Percentiles rank a stretch among this genome's conserved stretches.
Conservation (phyloP, 768 basidiomycete species). For the Kwoniella heveanensis region DNA sequence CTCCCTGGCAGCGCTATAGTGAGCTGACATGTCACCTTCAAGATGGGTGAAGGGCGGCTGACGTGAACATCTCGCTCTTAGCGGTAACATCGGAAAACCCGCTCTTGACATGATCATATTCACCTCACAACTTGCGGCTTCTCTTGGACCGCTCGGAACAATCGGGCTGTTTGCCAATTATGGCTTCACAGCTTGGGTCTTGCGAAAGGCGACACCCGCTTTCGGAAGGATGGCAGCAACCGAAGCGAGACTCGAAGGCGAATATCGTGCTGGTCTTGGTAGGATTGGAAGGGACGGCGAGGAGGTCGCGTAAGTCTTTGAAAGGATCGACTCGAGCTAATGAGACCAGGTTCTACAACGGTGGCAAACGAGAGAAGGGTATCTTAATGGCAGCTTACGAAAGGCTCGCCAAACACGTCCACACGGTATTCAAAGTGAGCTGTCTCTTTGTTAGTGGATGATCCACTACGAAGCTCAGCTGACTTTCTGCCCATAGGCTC, state of each 20-base stretch:
- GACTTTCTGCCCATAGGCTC: slow-evolving; percentile 4
- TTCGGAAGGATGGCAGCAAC: slow-evolving; percentile 87
- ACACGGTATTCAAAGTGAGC: slow-evolving; percentile 81
- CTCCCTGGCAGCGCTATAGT: slow-evolving; percentile 83
- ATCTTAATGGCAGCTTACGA: slow-evolving; percentile 78
- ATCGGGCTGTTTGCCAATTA: slow-evolving; percentile 79
- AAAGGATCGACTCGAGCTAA: slow-evolving; percentile 73
- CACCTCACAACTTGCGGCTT: slow-evolving; percentile 83
- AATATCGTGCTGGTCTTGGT: slow-evolving; percentile 83
- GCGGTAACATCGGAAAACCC: slow-evolving; percentile 91
- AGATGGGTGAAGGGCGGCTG: not conserved
- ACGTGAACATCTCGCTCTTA: slow-evolving; percentile 53
- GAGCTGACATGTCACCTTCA: too few species aligned
- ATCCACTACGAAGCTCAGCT: not conserved
- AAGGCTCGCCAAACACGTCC: slow-evolving; percentile 80
- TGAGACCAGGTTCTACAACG: slow-evolving; percentile 89
- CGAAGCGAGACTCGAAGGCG: slow-evolving; percentile 86
- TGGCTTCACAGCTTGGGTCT: slow-evolving; percentile 77
- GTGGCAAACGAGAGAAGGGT: slow-evolving; percentile 76
- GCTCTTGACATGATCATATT: slow-evolving; percentile 87
- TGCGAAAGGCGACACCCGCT: slow-evolving; percentile 83
- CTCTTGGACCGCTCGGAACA: slow-evolving; percentile 83
- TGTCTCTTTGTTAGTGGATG: not conserved
- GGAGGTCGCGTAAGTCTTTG: slow-evolving; percentile 75
- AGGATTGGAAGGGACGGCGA: slow-evolving; percentile 85